Evolutionary conservation across 208 protist species (phyloP).

Genomic region (Wallacemonas sp.): DNA sequence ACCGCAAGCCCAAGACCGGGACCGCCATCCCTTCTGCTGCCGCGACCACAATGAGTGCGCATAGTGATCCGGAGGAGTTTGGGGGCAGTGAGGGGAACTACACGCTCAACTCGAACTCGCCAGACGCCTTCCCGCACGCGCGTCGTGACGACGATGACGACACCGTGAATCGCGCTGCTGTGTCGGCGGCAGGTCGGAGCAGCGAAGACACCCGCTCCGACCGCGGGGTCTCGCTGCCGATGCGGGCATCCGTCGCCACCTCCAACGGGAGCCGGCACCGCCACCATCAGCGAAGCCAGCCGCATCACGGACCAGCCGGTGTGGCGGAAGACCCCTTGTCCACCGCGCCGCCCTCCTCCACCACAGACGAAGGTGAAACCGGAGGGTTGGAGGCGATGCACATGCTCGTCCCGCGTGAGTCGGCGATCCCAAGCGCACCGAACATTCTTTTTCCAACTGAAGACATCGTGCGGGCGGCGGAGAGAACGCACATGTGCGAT

Average conservation of each 20-base stretch:
- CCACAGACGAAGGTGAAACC: too few relatives aligned
- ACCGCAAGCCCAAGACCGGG: too few relatives aligned
- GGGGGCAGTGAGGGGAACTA: conserved; percentile 14
- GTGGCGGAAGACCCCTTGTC: too few relatives aligned
- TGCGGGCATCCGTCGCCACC: not conserved
- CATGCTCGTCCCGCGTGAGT: conserved; percentile 7
- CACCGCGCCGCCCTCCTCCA: too few relatives aligned
- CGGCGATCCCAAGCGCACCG: conserved; percentile 44
- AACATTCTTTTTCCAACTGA: conserved; percentile 84
- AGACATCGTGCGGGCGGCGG: conserved; percentile 79
- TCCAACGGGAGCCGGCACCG: not conserved
- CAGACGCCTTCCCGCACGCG: conserved; percentile 13
- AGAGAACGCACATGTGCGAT: conserved; percentile 89
- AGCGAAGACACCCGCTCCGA: conserved; percentile 12
- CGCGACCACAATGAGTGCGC: not conserved
- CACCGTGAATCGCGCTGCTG: not conserved
- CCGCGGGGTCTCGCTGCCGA: not conserved
- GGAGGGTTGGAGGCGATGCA: not conserved
- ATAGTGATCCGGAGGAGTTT: not conserved
- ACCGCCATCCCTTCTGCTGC: too few relatives aligned
- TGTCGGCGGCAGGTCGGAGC: not conserved
- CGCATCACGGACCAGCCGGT: too few relatives aligned
- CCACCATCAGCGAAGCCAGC: too few relatives aligned
- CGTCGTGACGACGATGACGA: not conserved
- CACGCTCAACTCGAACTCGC: conserved; percentile 12